Evolutionary conservation across 495 filamentous ascomycete species (phyloP).

Genomic region (Polyplosphaeria fusca): DNA sequence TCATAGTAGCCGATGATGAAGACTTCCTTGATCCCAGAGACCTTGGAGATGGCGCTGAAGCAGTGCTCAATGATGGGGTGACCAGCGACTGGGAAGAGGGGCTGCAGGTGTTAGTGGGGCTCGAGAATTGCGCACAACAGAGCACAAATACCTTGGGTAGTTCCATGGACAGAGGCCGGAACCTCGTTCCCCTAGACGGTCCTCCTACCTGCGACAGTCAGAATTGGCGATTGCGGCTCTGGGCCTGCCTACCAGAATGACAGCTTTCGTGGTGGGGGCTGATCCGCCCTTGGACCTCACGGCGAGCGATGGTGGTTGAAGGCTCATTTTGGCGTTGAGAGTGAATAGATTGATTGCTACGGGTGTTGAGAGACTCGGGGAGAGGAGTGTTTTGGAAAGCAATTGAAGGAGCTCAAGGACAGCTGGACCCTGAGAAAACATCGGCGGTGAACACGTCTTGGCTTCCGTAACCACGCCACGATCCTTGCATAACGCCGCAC

Average conservation of each 20-base stretch:
- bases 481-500: too few species aligned
- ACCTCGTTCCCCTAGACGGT: conserved; percentile 90
- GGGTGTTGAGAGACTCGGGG: neutral
- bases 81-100: conserved; percentile 96
- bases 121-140: neutral
- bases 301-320: conserved; percentile 39
- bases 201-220: conserved; percentile 70
- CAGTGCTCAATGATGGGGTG: conserved; percentile 98
- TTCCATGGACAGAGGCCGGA: conserved; percentile 93
- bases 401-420: neutral
- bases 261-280: conserved; percentile 61
- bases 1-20: conserved; percentile 99
- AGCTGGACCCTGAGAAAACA: conserved; percentile 4
- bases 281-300: conserved; percentile 34
- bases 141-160: conserved; percentile 73
- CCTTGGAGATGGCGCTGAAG: conserved; percentile 85
- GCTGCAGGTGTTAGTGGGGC: conserved; percentile 52
- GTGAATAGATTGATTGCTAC: neutral
- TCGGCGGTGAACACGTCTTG: conserved; percentile 1
- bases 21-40: conserved; percentile 90
- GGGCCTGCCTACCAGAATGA: conserved; percentile 58
- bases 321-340: conserved; percentile 28
- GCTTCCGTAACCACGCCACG: too few species aligned
- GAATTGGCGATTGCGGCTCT: conserved; percentile 6
- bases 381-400: neutral